phyloP scores from a whole-genome alignment of 169 alveolate genomes.

The Plasmodium reichenowi region DNA sequence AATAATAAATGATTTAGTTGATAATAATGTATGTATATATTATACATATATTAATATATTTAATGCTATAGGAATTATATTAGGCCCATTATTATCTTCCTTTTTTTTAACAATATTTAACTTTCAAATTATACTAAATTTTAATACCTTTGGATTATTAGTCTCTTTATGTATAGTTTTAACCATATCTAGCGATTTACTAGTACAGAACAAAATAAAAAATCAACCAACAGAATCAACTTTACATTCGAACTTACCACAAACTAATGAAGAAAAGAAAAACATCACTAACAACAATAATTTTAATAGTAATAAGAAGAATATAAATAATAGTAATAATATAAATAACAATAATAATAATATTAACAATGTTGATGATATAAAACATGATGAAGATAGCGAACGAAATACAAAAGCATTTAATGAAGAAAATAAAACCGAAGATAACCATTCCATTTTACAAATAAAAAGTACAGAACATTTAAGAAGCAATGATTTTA shows the following conservation, averaged over 20 bases:
- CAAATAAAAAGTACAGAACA: neutral
- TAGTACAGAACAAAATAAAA: slow-evolving; percentile 14
- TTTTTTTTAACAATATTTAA: slow-evolving; percentile 64
- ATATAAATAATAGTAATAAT: neutral
- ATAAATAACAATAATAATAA: neutral
- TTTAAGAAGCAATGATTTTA: too few species aligned
- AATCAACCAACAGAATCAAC: too few species aligned
- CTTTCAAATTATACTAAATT: slow-evolving; percentile 57
- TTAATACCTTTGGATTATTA: slow-evolving; percentile 68
- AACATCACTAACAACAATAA: neutral
- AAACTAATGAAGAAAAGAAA: neutral
- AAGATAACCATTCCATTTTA: neutral
- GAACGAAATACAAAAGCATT: neutral
- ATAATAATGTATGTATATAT: slow-evolving; percentile 56
- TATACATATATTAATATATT: slow-evolving; percentile 74
- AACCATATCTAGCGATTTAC: slow-evolving; percentile 62
- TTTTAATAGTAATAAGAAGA: neutral
- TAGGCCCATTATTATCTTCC: slow-evolving; percentile 73
- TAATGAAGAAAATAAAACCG: neutral
- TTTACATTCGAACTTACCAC: too few species aligned
- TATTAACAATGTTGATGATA: slow-evolving; percentile 1
- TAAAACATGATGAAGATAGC: neutral
- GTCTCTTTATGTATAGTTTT: slow-evolving; percentile 43
- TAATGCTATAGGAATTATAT: slow-evolving; percentile 74
- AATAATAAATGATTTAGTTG: slow-evolving; percentile 70